Evolutionary conservation across 2,329 filamentous ascomycete genomes (phyloP).

Genomic region (Thelonectria olida): DNA sequence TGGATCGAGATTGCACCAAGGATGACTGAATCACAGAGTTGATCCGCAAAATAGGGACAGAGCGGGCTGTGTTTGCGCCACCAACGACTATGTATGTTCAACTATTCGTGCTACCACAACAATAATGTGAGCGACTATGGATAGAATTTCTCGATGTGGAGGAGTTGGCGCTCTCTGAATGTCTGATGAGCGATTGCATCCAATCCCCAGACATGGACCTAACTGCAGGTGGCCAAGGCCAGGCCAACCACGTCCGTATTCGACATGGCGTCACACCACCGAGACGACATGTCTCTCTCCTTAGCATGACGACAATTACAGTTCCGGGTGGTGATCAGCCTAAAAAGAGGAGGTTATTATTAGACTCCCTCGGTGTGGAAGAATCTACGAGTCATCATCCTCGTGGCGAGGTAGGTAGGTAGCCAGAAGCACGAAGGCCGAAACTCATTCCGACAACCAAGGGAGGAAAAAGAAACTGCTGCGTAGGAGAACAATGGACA

Average conservation of each 20-base stretch:
- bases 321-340: background rate
- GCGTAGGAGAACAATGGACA: too few relatives aligned
- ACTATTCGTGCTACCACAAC: background rate
- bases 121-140: background rate
- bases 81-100: background rate
- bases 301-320: background rate
- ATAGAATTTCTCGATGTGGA: background rate
- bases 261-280: background rate
- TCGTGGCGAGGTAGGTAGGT: background rate
- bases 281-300: background rate
- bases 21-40: background rate
- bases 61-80: background rate
- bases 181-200: background rate
- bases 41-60: background rate
- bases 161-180: background rate
- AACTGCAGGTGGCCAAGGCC: background rate
- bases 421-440: background rate
- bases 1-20: slow-evolving; percentile 6
- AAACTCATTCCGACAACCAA: too few relatives aligned
- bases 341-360: too few relatives aligned
- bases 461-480: too few relatives aligned
- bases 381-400: background rate
- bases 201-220: background rate
- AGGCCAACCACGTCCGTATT: background rate
- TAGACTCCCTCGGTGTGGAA: too few relatives aligned